These are phyloP conservation scores for Apiotrichum mycotoxinovorans DNA, from an alignment of 1,284 basidiomycete genomes.

Conservation along the genomic window DNA sequence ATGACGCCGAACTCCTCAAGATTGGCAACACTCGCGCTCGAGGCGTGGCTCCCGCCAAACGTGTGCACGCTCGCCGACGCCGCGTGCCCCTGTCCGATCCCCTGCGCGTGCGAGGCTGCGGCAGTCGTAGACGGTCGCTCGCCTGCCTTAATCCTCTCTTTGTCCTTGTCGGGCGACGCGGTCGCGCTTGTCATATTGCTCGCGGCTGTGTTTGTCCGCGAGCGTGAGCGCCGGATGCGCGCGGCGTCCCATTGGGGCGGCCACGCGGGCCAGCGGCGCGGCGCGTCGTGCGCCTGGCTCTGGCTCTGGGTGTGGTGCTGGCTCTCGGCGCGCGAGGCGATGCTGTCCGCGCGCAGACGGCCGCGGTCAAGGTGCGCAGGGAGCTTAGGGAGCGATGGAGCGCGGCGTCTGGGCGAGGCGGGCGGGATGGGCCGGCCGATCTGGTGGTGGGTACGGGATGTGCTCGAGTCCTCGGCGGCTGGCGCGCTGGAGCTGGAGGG, in stretches of 20 bases:
- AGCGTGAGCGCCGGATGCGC: neutral
- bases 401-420: neutral
- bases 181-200: neutral
- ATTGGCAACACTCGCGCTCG: neutral
- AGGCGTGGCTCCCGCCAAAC: constrained; percentile 1
- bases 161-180: neutral
- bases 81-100: neutral
- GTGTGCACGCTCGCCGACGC: constrained; percentile 8
- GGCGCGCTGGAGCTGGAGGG: too few relatives aligned
- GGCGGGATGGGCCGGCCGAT: constrained; percentile 2
- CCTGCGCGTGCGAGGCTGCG: neutral
- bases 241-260: neutral
- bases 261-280: constrained; percentile 3
- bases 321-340: neutral
- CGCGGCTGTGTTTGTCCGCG: neutral
- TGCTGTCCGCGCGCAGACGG: neutral
- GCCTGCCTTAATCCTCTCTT: neutral
- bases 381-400: neutral
- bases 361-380: neutral
- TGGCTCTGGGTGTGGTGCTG: too few relatives aligned
- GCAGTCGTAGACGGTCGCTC: neutral
- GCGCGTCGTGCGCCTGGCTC: too few relatives aligned
- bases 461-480: neutral
- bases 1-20: neutral
- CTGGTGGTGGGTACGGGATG: neutral